These are phyloP conservation scores for Boletus semigastroideus DNA, from an alignment of 1,284 basidiomycete genomes.

Conservation along the genomic window DNA sequence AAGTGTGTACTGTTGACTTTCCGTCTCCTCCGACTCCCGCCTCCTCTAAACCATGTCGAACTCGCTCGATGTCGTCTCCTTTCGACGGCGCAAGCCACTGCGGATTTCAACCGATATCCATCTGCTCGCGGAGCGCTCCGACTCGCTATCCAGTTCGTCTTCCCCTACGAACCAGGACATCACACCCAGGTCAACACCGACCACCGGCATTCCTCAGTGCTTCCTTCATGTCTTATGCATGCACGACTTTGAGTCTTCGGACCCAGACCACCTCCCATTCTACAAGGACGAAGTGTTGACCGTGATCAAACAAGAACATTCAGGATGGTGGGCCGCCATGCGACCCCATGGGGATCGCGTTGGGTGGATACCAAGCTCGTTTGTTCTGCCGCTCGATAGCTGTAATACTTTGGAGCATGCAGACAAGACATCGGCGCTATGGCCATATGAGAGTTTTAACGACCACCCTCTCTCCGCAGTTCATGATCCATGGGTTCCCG, in stretches of 20 bases:
- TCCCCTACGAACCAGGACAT: constrained; percentile 31
- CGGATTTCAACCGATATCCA: constrained; percentile 52
- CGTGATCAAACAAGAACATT: constrained; percentile 64
- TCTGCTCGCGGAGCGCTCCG: constrained; percentile 23
- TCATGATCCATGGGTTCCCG: constrained; percentile 20
- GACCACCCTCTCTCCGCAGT: constrained; percentile 13
- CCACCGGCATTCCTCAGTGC: constrained; percentile 24
- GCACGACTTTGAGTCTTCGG: constrained; percentile 62
- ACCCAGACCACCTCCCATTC: constrained; percentile 62
- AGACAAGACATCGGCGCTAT: constrained; percentile 5
- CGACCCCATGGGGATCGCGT: constrained; percentile 49
- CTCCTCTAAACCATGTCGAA: constrained; percentile 3
- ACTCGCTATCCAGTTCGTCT: constrained; percentile 31
- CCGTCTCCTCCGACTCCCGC: not conserved
- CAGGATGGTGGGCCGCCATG: constrained; percentile 79
- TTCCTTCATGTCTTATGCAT: constrained; percentile 57
- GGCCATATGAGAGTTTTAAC: not conserved
- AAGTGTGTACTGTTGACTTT: constrained; percentile 4
- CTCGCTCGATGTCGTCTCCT: not conserved
- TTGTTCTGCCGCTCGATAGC: constrained; percentile 42
- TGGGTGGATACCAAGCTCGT: constrained; percentile 72
- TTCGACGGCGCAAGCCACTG: constrained; percentile 37
- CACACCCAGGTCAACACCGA: constrained; percentile 30
- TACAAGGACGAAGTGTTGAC: constrained; percentile 63
- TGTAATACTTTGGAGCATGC: constrained; percentile 4